Evolutionary conservation across 2,329 filamentous ascomycete genomes (phyloP), one percentile per base, ranked within the genome.

Genomic region (Neodidymelliopsis sp.): DNA sequence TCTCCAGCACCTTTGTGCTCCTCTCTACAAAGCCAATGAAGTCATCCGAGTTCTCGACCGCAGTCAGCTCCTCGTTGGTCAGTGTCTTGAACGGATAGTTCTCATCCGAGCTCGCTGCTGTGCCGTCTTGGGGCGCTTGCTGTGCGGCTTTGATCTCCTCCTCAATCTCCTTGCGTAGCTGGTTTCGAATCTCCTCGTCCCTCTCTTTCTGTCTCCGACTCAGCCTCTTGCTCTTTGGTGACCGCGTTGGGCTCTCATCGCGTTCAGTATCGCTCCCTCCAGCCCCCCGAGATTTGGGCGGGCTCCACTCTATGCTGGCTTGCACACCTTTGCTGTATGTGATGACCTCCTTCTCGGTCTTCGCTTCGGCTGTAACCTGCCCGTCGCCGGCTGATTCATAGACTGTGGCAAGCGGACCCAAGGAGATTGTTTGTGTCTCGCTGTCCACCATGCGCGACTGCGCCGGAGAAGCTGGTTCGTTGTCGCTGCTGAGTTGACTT

Each of bases 311-410:
- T 64, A 91, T 88, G 16, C 88, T 85, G 12, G 94, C 97, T 74
- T 99, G 95, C 16, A 97, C 91, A 46, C 87, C 92, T 77, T 97
- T 97, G 80, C 90, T 97, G 79, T 99, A 99, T 42, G 91, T 96
- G 67, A 96, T 91, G 51, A 96, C 81, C 73, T 99, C 94, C 40
- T 60, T 64, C 57, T 77, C 77, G 24, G 80, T 84, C 41, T 79
- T 84, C 24, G 88, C 85, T 16, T 87, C 88, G 1, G 89, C 88
- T 1, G 88, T 85, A 57, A 86, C 89, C 15, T 86, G 87, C 1
- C 89, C 88, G 2, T 88, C 85, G 57, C 85, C 89, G 7, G 42
- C 33, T 20, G 42, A 46, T 72, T 96, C 92, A 74, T 88, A 91
- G 52, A 94, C 83, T 24, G 90, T 91, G 13, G 86, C 85, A 42